phyloP scores from a whole-genome alignment of 2,329 filamentous ascomycete species.

The Gremmenia infestans region DNA sequence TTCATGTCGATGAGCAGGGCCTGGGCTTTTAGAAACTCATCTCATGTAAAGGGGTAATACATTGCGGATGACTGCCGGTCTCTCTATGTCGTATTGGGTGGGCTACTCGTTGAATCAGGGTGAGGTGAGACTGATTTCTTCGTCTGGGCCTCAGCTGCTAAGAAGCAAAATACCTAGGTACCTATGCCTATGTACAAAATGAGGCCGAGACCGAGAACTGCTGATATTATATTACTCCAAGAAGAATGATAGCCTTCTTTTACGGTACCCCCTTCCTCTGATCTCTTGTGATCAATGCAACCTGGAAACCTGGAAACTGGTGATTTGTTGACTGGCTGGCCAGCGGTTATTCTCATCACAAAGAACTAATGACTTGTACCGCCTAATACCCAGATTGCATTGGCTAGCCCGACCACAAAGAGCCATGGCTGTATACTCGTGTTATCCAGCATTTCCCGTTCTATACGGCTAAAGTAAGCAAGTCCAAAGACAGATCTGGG shows the following conservation, averaged over 20 bases:
- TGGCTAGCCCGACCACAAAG: conserved; percentile 8
- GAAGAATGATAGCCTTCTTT: background rate
- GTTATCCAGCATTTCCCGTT: background rate
- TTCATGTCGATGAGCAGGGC: conserved; percentile 3
- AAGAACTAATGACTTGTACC: conserved; percentile 6
- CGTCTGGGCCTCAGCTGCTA: background rate
- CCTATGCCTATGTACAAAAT: background rate
- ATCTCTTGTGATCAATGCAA: no score
- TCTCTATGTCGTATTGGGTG: background rate
- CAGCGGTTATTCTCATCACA: conserved; percentile 16
- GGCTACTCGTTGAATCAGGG: background rate
- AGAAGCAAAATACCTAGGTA: background rate
- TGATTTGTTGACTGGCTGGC: background rate
- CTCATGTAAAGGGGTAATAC: background rate
- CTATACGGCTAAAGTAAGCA: background rate
- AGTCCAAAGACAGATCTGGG: background rate
- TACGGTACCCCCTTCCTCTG: no score
- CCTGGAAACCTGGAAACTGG: no score
- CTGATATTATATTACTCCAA: background rate
- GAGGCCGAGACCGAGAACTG: background rate
- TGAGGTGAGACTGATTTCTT: background rate
- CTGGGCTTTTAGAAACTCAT: background rate
- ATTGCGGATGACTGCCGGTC: background rate
- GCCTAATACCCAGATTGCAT: conserved; percentile 5
- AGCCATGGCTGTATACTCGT: background rate